Evolutionary conservation across 192 early-diverging fungal species (phyloP), one percentile per base, ranked within the genome.

Genomic region (Backusella luteola): DNA sequence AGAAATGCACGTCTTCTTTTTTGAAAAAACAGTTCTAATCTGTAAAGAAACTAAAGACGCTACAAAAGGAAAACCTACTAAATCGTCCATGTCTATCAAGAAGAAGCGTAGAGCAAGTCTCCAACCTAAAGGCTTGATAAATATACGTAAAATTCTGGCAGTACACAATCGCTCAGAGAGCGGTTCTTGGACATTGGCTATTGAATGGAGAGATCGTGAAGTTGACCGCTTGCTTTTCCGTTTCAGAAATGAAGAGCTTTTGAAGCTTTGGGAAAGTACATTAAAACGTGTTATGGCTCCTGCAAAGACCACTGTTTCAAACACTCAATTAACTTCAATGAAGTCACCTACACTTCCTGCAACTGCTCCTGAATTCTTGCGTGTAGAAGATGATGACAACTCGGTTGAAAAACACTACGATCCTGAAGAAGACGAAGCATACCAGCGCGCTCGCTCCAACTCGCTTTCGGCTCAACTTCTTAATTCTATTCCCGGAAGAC

Each of bases 1-100:
- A 67, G 92, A 95, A 76, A 90, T 94, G 46, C 86, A 91, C 29
- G 92, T 99, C 6, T 98, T 93, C 81, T 85, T 99, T 68, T 99
- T 99, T 87, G 96, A 98, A 79, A 90, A 89, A 78, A 94, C 96
- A 38, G 85, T 99, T 6, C 87, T 99, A 19, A 96, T 94, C 79
- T 98, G 95, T 88, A 97, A 98, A 79, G 96, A 98, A 79, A 87
- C 89, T 36, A 78, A 81, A 44, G 82, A 83, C 23, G 34, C 76
- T 23, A 78, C 66, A 73, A 88, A 87, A 72, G 87, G 84, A 42
- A 67, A 46, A 14, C 70, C 66, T 34, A 38, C 73, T 36, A 73
- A 77, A 9, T 71, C 78, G 52, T 52, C 85, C 12, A 81, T 83
- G 3, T 77, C 77, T 15, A 80, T 84, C 4, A 87, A 85, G 67